Evolutionary conservation across 1,284 basidiomycete genomes (phyloP).

Genomic region (Golubevia sp.): DNA sequence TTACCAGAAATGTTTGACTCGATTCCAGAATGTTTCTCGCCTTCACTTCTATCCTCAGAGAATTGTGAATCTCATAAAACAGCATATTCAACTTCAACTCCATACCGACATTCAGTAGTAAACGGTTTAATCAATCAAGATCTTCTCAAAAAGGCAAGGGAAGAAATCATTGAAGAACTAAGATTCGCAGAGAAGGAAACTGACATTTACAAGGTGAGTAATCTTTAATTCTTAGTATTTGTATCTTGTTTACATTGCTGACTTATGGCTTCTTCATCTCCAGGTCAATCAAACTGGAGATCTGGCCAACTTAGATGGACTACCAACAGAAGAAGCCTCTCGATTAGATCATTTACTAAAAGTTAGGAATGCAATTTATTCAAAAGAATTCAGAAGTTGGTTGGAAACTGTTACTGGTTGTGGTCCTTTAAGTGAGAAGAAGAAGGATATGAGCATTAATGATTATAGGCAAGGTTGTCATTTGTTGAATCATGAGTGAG

Average conservation of each 20-base stretch:
- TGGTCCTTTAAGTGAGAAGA: conserved; percentile 83
- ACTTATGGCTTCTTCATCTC: conserved; percentile 2
- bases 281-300: conserved; percentile 93
- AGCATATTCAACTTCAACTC: conserved; percentile 62
- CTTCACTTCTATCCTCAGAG: no score
- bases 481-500: conserved; percentile 68
- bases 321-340: conserved; percentile 62
- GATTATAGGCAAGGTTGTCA: conserved; percentile 85
- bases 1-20: no score
- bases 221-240: conserved; percentile 7
- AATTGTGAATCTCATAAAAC: no score
- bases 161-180: conserved; percentile 80
- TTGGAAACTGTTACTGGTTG: conserved; percentile 88
- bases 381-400: conserved; percentile 79
- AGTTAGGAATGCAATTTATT: conserved; percentile 92
- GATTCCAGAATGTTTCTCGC: no score
- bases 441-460: conserved; percentile 95
- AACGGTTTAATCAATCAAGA: conserved; percentile 83
- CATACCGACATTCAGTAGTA: conserved; percentile 84
- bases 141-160: conserved; percentile 75
- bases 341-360: conserved; percentile 64
- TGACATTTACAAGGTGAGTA: conserved; percentile 89
- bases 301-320: conserved; percentile 85
- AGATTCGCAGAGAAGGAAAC: conserved; percentile 96
- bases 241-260: not conserved